phyloP scores from a whole-genome alignment of 495 filamentous ascomycete species.

The Penicillium atrosanguineum region DNA sequence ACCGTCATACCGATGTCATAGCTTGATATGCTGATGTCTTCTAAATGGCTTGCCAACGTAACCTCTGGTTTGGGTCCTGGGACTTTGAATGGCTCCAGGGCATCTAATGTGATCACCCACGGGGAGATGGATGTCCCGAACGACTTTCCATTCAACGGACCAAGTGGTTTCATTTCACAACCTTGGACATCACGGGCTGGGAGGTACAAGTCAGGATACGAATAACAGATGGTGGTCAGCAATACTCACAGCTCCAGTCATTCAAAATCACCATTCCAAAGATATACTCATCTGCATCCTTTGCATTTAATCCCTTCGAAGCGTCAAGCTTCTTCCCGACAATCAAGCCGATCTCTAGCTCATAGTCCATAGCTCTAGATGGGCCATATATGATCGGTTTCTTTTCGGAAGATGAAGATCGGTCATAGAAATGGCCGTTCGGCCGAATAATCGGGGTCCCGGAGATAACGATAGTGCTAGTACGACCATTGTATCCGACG shows the following conservation, averaged over 20 bases:
- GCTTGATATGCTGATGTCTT: constrained; percentile 54
- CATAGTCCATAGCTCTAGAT: constrained; percentile 67
- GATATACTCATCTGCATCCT: constrained; percentile 65
- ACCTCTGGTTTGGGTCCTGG: constrained; percentile 55
- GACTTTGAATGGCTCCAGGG: constrained; percentile 59
- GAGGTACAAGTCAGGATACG: constrained; percentile 1
- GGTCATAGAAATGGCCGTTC: constrained; percentile 65
- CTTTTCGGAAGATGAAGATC: constrained; percentile 11
- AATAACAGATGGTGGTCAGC: neutral
- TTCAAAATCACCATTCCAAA: constrained; percentile 86
- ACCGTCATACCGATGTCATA: constrained; percentile 70
- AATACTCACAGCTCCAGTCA: constrained; percentile 78
- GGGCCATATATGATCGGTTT: constrained; percentile 49
- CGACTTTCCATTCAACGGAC: constrained; percentile 63
- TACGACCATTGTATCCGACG: constrained; percentile 66
- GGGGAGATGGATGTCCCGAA: constrained; percentile 78
- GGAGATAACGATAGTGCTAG: constrained; percentile 69
- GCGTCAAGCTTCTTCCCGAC: constrained; percentile 46
- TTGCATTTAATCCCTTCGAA: constrained; percentile 19
- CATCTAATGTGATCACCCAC: constrained; percentile 80
- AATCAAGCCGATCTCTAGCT: constrained; percentile 80
- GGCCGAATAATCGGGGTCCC: constrained; percentile 70
- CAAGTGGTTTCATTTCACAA: constrained; percentile 35
- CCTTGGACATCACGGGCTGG: constrained; percentile 38
- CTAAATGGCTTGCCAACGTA: constrained; percentile 58